Evolutionary conservation across 2,329 filamentous ascomycete genomes (phyloP).

Genomic region (Setomelanomma holmii): DNA sequence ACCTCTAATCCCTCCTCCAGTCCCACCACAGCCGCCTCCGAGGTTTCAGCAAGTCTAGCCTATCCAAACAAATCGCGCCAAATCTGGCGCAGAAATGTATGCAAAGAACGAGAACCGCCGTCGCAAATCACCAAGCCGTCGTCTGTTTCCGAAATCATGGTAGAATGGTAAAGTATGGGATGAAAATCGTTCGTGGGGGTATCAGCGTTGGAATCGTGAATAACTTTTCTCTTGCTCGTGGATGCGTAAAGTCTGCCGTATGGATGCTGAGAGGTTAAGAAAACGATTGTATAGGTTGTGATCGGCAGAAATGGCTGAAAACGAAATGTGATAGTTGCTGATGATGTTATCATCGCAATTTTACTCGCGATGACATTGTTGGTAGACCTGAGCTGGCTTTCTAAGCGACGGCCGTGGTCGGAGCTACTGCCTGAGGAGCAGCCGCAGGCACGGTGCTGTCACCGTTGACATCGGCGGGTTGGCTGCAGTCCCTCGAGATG

Average conservation of each 20-base stretch:
- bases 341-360: slow-evolving; percentile 16
- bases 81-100: slow-evolving; percentile 14
- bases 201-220: slow-evolving; percentile 54
- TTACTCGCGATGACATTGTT: slow-evolving; percentile 22
- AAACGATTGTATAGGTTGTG: slow-evolving; percentile 42
- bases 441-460: slow-evolving; percentile 42
- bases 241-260: slow-evolving; percentile 47
- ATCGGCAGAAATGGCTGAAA: slow-evolving; percentile 19
- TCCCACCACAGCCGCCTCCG: slow-evolving; percentile 41
- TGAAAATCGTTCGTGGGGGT: slow-evolving; percentile 51
- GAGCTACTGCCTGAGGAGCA: slow-evolving; percentile 43
- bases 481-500: slow-evolving; percentile 94
- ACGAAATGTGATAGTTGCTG: slow-evolving; percentile 9
- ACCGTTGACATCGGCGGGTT: slow-evolving; percentile 63
- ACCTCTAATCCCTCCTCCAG: slow-evolving; percentile 26
- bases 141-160: slow-evolving; percentile 44
- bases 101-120: slow-evolving; percentile 26
- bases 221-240: slow-evolving; percentile 46
- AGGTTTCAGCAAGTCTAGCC: slow-evolving; percentile 28
- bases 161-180: slow-evolving; percentile 48
- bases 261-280: slow-evolving; percentile 38
- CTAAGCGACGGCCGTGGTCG: slow-evolving; percentile 51
- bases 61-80: slow-evolving; percentile 33
- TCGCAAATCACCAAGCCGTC: slow-evolving; percentile 47
- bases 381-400: neutral